Percentiles rank a stretch among this genome's conserved stretches.
Conservation (phyloP, 805 yeast species). For the Torulaspora delbrueckii region DNA sequence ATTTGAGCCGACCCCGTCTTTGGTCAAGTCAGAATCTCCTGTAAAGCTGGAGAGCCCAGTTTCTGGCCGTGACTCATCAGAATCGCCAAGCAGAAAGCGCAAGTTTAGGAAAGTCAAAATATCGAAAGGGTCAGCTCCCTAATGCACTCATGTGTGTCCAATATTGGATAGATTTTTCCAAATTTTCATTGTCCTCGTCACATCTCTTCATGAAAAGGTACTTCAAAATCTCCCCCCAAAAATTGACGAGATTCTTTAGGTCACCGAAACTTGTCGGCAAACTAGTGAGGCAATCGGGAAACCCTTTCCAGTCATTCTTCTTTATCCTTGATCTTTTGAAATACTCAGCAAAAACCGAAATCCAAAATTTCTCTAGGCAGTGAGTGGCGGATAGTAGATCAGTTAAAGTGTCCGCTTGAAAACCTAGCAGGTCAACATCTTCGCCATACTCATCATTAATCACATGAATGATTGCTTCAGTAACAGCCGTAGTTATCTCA, state of each 20-base stretch:
- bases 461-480: constrained; percentile 46
- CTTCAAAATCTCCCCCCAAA: constrained; percentile 48
- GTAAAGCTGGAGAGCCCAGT: background rate
- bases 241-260: constrained; percentile 40
- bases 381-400: constrained; percentile 42
- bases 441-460: constrained; percentile 53
- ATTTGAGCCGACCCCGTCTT: background rate
- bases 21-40: background rate
- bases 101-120: constrained; percentile 14
- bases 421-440: constrained; percentile 50
- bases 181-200: constrained; percentile 23
- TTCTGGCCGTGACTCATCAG: constrained; percentile 6
- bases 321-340: constrained; percentile 33
- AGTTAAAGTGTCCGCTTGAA: constrained; percentile 35
- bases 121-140: constrained; percentile 3
- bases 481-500: constrained; percentile 41
- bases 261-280: constrained; percentile 33
- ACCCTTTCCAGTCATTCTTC: constrained; percentile 25
- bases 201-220: constrained; percentile 41
- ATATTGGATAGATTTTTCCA: constrained; percentile 3
- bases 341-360: constrained; percentile 53
- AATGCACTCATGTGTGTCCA: constrained; percentile 4
- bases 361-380: constrained; percentile 44
- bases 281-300: constrained; percentile 20
- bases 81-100: constrained; percentile 14